Percentiles rank a stretch among this genome's conserved stretches.
These are phyloP conservation scores for Babesia bigemina DNA, from an alignment of 169 alveolate species.

Conservation along the genomic window DNA sequence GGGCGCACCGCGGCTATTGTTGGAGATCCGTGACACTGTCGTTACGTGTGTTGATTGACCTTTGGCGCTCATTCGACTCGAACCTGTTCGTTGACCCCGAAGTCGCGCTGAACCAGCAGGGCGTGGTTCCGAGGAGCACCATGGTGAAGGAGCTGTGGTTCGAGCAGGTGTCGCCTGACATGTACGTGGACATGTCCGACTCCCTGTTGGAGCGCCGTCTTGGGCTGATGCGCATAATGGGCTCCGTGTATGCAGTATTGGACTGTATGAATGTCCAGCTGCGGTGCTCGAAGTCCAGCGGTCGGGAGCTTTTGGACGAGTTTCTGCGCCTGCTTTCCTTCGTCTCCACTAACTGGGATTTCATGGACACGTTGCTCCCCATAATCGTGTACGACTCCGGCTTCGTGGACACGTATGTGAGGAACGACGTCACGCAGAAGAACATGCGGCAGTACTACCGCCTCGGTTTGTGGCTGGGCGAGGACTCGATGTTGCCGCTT, in stretches of 20 bases:
- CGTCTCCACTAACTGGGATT: conserved; percentile 45
- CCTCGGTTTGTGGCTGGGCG: conserved; percentile 48
- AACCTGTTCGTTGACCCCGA: conserved; percentile 24
- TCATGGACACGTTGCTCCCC: conserved; percentile 45
- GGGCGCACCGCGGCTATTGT: conserved; percentile 7
- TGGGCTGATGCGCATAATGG: conserved; percentile 41
- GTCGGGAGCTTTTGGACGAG: not conserved
- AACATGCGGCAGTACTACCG: conserved; percentile 28
- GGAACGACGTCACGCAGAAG: conserved; percentile 29
- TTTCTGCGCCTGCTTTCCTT: conserved; percentile 6
- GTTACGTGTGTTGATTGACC: conserved; percentile 8
- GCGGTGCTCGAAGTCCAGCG: not conserved
- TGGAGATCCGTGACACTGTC: conserved; percentile 14
- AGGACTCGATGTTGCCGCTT: conserved; percentile 23
- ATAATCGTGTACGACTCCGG: conserved; percentile 38
- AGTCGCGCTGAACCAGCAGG: conserved; percentile 6
- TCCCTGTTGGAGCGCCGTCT: conserved; percentile 30
- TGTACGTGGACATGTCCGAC: conserved; percentile 18
- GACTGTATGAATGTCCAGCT: not conserved
- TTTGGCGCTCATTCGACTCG: conserved; percentile 35
- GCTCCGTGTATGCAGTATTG: conserved; percentile 22
- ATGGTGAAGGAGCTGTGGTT: conserved; percentile 38
- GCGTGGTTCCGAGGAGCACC: conserved; percentile 28
- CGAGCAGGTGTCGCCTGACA: conserved; percentile 7
- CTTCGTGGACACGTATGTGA: conserved; percentile 24